Conservation (phyloP, 192 early-diverging fungal species). For the Ramicandelaber brevisporus region DNA sequence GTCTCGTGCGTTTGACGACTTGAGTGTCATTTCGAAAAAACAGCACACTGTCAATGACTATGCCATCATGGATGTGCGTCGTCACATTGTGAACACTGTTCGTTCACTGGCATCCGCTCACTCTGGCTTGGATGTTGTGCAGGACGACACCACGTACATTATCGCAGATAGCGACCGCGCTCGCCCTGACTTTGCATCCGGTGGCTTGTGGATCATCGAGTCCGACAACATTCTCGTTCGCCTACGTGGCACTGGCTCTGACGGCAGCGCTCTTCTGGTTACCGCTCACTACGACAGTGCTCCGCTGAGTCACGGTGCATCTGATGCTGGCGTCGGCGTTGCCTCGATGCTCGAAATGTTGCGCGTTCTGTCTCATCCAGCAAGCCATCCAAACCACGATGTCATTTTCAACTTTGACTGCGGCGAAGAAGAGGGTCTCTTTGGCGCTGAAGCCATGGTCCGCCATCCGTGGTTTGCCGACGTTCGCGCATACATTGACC, state of each 20-base stretch:
- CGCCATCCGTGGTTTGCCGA: constrained; percentile 33
- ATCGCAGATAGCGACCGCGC: constrained; percentile 5
- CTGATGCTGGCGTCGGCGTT: constrained; percentile 40
- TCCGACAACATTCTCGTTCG: constrained; percentile 32
- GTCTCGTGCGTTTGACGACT: constrained; percentile 8
- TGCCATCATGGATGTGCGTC: constrained; percentile 14
- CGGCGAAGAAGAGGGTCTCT: constrained; percentile 35
- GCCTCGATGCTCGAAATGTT: constrained; percentile 32
- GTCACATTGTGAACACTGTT: constrained; percentile 11
- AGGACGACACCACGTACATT: too few relatives aligned
- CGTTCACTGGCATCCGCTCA: too few relatives aligned
- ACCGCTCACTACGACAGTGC: constrained; percentile 46
- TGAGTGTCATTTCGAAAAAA: constrained; percentile 9
- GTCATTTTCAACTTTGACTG: constrained; percentile 49
- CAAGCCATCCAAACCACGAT: constrained; percentile 24
- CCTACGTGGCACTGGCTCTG: constrained; percentile 19
- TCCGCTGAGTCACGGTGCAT: constrained; percentile 37
- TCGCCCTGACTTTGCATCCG: constrained; percentile 8
- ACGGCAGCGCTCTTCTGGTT: constrained; percentile 26
- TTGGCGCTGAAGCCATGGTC: constrained; percentile 31
- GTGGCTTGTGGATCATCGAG: constrained; percentile 8
- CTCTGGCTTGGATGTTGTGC: too few relatives aligned
- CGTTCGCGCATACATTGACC: constrained; percentile 35
- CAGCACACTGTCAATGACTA: constrained; percentile 20
- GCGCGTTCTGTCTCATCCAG: constrained; percentile 31